These are phyloP conservation scores for Aureoboletus auriporus DNA, from an alignment of 768 basidiomycete species.

Conservation along the genomic window DNA sequence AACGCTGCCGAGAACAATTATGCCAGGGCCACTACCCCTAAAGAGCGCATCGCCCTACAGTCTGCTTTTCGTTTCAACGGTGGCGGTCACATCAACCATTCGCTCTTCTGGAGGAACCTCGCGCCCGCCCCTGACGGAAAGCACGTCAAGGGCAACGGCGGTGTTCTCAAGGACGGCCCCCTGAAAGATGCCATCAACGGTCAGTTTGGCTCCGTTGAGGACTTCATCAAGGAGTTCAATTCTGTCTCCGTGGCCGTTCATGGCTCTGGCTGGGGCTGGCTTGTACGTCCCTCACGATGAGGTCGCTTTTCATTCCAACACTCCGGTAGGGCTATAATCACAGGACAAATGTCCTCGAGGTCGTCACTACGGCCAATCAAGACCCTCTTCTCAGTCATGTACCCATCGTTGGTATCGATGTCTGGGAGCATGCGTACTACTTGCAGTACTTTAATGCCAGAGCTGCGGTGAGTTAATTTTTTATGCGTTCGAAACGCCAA, in stretches of 20 bases:
- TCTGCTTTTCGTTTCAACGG: conserved; percentile 24
- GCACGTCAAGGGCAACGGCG: conserved; percentile 61
- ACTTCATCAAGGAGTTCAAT: conserved; percentile 81
- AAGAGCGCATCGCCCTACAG: conserved; percentile 33
- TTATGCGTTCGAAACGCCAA: no score
- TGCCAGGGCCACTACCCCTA: conserved; percentile 63
- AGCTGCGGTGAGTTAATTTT: conserved; percentile 62
- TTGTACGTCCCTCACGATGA: conserved; percentile 48
- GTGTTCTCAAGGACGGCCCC: conserved; percentile 57
- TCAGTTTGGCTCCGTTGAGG: conserved; percentile 68
- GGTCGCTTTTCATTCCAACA: not conserved
- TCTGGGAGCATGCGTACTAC: conserved; percentile 98
- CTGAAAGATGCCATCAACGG: conserved; percentile 63
- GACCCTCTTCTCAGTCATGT: conserved; percentile 77
- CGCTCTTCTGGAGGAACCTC: conserved; percentile 96
- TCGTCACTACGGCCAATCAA: conserved; percentile 92
- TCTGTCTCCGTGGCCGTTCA: conserved; percentile 80
- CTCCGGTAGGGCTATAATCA: conserved; percentile 65
- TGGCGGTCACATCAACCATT: conserved; percentile 82
- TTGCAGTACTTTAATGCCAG: conserved; percentile 97
- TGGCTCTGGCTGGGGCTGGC: conserved; percentile 97
- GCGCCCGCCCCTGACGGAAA: conserved; percentile 49
- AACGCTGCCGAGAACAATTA: conserved; percentile 68
- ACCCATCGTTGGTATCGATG: conserved; percentile 89
- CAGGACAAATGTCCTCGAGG: conserved; percentile 68